Evolutionary conservation across 306 rosid genomes (phyloP).

Genomic region (Dalbergia cultrata): DNA sequence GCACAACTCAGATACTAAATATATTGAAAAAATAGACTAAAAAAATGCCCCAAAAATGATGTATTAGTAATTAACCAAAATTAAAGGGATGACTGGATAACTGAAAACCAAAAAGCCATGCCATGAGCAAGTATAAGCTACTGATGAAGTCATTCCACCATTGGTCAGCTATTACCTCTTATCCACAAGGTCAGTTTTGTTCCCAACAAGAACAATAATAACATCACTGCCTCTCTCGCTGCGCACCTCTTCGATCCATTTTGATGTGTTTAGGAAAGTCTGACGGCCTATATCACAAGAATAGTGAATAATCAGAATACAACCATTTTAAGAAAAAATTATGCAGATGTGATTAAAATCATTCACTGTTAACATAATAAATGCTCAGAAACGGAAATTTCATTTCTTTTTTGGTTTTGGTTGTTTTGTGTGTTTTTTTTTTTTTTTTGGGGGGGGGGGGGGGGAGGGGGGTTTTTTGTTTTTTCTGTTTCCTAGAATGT

Average conservation of each 20-base stretch:
- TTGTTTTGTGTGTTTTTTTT: no score
- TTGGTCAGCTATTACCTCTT: slow-evolving; percentile 58
- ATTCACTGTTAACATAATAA: neutral
- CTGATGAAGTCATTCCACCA: slow-evolving; percentile 8
- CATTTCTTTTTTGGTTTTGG: no score
- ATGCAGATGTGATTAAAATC: slow-evolving; percentile 1
- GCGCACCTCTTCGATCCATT: slow-evolving; percentile 86
- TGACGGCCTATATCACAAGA: slow-evolving; percentile 60
- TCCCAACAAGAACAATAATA: slow-evolving; percentile 75
- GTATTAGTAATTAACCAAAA: slow-evolving; percentile 4
- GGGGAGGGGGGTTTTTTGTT: neutral
- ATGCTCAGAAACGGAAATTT: neutral
- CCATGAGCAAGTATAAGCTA: neutral
- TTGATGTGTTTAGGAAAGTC: slow-evolving; percentile 70
- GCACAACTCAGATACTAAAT: neutral
- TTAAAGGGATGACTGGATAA: neutral
- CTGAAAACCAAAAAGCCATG: neutral
- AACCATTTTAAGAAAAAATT: slow-evolving; percentile 20
- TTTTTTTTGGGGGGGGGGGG: neutral
- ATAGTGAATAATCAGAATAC: slow-evolving; percentile 26
- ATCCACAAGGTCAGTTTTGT: slow-evolving; percentile 84
- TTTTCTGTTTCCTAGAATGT: neutral
- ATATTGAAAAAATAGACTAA: neutral
- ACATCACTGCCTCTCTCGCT: slow-evolving; percentile 78
- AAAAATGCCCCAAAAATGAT: slow-evolving; percentile 1